Conservation (phyloP, 441 rosid genomes). For the Corymbia calophylla region DNA sequence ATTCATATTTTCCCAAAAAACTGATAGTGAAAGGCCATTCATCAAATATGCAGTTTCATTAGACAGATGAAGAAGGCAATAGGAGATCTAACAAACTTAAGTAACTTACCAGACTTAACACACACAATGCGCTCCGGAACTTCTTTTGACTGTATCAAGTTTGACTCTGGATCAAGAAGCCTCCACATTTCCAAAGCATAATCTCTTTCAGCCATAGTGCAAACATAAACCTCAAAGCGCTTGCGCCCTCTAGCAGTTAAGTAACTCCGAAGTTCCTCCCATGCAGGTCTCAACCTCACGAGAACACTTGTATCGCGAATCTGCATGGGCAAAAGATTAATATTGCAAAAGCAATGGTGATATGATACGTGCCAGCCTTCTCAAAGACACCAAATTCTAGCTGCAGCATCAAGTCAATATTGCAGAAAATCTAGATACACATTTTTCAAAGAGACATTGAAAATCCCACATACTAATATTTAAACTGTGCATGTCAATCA, state of each 20-base stretch:
- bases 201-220: conserved; percentile 98
- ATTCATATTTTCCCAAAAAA: background rate
- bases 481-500: background rate
- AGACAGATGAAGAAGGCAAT: background rate
- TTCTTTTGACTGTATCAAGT: conserved; percentile 65
- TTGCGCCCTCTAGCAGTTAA: conserved; percentile 87
- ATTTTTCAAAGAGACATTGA: background rate
- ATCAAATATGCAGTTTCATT: background rate
- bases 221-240: conserved; percentile 91
- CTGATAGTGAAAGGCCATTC: background rate
- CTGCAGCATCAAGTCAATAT: background rate
- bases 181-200: conserved; percentile 99
- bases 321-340: conserved; percentile 27
- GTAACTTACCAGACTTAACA: conserved; percentile 78
- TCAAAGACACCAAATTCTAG: background rate
- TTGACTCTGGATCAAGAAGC: conserved; percentile 90
- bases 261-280: conserved; percentile 93
- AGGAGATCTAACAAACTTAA: background rate
- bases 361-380: background rate
- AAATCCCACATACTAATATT: background rate
- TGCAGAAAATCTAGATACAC: background rate
- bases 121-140: conserved; percentile 79
- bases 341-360: background rate
- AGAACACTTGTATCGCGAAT: conserved; percentile 95
- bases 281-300: conserved; percentile 90